Evolutionary conservation across 306 rosid species (phyloP).

Genomic region (Fragaria iinumae): DNA sequence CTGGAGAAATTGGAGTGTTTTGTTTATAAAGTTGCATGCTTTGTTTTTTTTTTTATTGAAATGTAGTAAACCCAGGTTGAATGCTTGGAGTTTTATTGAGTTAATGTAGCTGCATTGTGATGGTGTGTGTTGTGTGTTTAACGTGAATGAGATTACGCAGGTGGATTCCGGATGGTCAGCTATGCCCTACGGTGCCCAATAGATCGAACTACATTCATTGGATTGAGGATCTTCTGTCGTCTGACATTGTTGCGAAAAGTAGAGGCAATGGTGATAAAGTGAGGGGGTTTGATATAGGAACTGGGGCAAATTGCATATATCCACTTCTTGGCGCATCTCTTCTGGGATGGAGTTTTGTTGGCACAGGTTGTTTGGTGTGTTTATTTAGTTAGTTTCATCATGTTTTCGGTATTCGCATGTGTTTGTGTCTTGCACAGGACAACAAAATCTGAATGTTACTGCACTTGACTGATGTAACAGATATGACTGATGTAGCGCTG

Average conservation of each 20-base stretch:
- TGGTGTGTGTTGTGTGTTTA: conserved; percentile 6
- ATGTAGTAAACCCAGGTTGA: background rate
- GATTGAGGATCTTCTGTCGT: conserved; percentile 73
- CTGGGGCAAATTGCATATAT: conserved; percentile 89
- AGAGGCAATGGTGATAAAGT: conserved; percentile 33
- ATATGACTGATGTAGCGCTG: conserved; percentile 75
- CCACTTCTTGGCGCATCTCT: conserved; percentile 95
- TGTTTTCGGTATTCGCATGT: conserved; percentile 6
- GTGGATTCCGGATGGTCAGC: conserved; percentile 98
- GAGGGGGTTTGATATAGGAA: conserved; percentile 92
- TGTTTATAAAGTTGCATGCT: background rate
- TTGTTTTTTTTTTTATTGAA: background rate
- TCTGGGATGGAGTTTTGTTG: conserved; percentile 82
- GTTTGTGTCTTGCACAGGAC: conserved; percentile 5
- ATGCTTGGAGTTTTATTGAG: background rate
- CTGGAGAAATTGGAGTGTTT: background rate
- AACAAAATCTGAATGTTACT: conserved; percentile 6
- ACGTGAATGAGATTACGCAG: conserved; percentile 35
- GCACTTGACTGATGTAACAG: conserved; percentile 39
- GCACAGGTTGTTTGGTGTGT: conserved; percentile 56
- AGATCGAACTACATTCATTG: conserved; percentile 91
- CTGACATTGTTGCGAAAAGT: conserved; percentile 51
- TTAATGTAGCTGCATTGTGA: conserved; percentile 1
- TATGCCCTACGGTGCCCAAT: conserved; percentile 90
- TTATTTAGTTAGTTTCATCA: background rate